Base-by-base conservation (phyloP, 352 stramenopile genomes). In the Globisporangium ultimum region DNA sequence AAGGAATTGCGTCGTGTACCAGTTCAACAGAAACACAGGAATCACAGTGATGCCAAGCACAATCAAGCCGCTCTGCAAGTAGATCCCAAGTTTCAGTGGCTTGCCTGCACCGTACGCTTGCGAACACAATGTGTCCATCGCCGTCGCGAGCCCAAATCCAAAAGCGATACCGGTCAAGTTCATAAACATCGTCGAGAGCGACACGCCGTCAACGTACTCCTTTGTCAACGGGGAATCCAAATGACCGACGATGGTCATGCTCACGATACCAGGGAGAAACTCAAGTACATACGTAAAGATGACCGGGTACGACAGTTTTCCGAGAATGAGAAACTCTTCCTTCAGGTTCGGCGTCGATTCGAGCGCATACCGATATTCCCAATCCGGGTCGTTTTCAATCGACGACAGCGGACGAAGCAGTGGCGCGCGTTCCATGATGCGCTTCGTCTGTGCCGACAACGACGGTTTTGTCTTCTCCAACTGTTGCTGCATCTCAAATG, bases 101-200 rank as follows among this genome's bases (percentile, higher is more conserved):
- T 80, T 86, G 5, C 76, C 79, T 42, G 89, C 87, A 42, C 88
- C 88, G 51, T 84, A 90, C 41, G 88, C 84, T 64, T 95, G 80
- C 12, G 84, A 85, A 57, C 86, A 96, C 0, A 97, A 67, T 56
- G 89, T 97, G 65, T 97, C 89, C 70, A 97, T 81, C 12, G 87
- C 88, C 17, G 86, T 93, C 7, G 86, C 72, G 21, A 97, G 68
- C 0, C 87, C 87, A 36, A 96, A 86, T 6, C 80, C 86, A 7
- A 92, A 71, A 9, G 86, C 70, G 22, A 95, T 72, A 7, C 71
- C 86, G n/a, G 84, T 87, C 3, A 97, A 61, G 52, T 97, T 96
- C 53, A 87, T 83, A 47, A 89, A 84, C 84, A 90, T 88, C 9
- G 70, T 77, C 41, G 81, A 89, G 3, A 93, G 70, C 18, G 80